A percentile compares a stretch with the other conserved stretches of the same genome.
These are phyloP conservation scores for Corymbia maculata DNA, from an alignment of 345 rosid genomes.

Conservation along the genomic window DNA sequence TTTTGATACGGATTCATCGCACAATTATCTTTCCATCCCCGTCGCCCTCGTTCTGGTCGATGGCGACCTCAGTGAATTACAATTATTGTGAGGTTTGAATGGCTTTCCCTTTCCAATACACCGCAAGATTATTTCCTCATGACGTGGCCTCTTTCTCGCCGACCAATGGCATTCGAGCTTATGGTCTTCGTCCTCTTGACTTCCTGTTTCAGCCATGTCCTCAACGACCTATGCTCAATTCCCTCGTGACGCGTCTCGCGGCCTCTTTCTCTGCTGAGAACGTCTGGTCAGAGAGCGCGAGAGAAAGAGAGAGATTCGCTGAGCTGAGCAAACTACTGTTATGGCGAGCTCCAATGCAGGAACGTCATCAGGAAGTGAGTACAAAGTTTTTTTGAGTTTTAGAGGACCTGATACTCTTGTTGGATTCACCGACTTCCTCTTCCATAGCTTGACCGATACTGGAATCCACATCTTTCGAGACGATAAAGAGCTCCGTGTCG, in stretches of 20 bases:
- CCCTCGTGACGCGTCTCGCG: not conserved
- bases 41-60: not conserved
- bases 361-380: not conserved
- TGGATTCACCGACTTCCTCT: not conserved
- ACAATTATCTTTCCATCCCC: not conserved
- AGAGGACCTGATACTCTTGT: rapidly evolving
- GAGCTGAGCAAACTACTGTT: rapidly evolving
- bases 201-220: too few relatives aligned
- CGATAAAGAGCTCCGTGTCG: rapidly evolving
- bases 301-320: not conserved
- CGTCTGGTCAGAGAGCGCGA: rapidly evolving
- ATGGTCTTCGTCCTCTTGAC: too few relatives aligned
- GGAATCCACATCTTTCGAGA: rapidly evolving
- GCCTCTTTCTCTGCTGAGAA: not conserved
- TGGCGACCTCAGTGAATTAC: not conserved
- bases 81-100: not conserved
- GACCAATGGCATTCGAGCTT: too few relatives aligned
- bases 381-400: not conserved
- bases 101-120: too few relatives aligned
- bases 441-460: rapidly evolving
- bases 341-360: not conserved
- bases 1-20: not conserved
- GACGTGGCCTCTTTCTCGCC: too few relatives aligned
- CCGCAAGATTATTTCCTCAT: too few relatives aligned
- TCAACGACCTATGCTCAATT: too few relatives aligned